These are phyloP conservation scores for Beauveria caledonica DNA, from an alignment of 2,329 filamentous ascomycete genomes.

Conservation along the genomic window DNA sequence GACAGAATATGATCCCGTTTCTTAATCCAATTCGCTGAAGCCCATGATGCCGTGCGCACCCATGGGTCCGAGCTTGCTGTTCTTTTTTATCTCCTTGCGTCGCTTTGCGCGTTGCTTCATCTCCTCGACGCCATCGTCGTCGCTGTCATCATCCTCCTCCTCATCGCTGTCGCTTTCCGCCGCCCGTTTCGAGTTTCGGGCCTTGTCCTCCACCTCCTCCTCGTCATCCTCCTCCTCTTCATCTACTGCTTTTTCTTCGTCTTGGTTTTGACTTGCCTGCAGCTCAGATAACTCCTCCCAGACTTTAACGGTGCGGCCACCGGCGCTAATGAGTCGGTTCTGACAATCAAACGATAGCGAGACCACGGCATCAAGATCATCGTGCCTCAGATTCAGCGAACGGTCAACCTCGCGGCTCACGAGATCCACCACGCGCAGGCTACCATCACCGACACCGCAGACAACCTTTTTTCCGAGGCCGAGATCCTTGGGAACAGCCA, in stretches of 20 bases:
- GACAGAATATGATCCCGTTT: neutral
- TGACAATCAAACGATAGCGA: conserved; percentile 76
- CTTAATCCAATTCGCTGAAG: conserved; percentile 39
- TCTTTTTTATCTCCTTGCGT: conserved; percentile 34
- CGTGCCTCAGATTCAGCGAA: conserved; percentile 57
- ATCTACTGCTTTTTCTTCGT: conserved; percentile 40
- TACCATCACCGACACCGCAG: conserved; percentile 75
- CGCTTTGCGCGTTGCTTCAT: conserved; percentile 39
- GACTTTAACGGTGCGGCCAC: conserved; percentile 78
- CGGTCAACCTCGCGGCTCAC: conserved; percentile 63
- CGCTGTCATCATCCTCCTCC: conserved; percentile 27
- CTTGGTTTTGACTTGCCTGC: conserved; percentile 34
- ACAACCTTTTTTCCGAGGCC: conserved; percentile 66
- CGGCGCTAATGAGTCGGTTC: conserved; percentile 81
- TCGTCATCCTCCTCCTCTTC: conserved; percentile 35
- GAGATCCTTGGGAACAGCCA: conserved; percentile 61
- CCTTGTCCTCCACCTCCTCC: conserved; percentile 21
- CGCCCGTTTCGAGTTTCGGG: conserved; percentile 36
- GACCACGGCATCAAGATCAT: conserved; percentile 80
- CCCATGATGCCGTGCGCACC: conserved; percentile 44
- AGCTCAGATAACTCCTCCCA: conserved; percentile 73
- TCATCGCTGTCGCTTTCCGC: conserved; percentile 40
- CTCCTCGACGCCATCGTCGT: conserved; percentile 25
- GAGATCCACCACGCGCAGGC: conserved; percentile 67
- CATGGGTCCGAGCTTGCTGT: conserved; percentile 37